These are phyloP conservation scores for Eimeria sp. DNA, from an alignment of 169 alveolate genomes.

Conservation along the genomic window DNA sequence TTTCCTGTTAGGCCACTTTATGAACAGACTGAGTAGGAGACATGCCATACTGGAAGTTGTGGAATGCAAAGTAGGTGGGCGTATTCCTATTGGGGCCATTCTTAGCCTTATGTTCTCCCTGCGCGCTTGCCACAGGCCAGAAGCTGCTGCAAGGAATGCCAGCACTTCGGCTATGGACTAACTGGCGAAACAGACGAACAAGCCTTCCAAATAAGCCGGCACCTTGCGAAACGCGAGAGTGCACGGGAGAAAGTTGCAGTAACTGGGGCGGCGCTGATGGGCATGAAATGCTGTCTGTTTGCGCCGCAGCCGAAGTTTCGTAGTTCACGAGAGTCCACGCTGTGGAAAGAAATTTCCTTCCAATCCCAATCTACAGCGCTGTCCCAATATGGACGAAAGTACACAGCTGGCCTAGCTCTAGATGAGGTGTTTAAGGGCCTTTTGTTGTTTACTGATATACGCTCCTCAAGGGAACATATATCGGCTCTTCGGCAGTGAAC, in stretches of 20 bases:
- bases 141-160: conserved; percentile 73
- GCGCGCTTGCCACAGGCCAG: conserved; percentile 51
- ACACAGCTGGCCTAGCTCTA: no score
- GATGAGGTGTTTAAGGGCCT: not conserved
- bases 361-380: no score
- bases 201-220: not conserved
- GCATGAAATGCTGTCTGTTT: conserved; percentile 28
- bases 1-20: not conserved
- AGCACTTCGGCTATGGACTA: conserved; percentile 65
- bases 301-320: conserved; percentile 57
- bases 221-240: conserved; percentile 16
- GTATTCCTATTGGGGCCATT: no score
- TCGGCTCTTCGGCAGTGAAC: conserved; percentile 36
- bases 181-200: conserved; percentile 28
- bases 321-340: conserved; percentile 21
- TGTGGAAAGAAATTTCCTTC: not conserved
- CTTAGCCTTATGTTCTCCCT: not conserved
- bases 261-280: conserved; percentile 22
- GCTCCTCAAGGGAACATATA: conserved; percentile 19
- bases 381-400: no score
- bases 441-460: conserved; percentile 6
- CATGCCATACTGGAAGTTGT: not conserved
- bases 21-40: not conserved
- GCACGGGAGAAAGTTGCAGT: conserved; percentile 47
- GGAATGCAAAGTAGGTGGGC: not conserved